phyloP scores from a whole-genome alignment of 1,284 basidiomycete genomes.

The Heterobasidion occidentale region DNA sequence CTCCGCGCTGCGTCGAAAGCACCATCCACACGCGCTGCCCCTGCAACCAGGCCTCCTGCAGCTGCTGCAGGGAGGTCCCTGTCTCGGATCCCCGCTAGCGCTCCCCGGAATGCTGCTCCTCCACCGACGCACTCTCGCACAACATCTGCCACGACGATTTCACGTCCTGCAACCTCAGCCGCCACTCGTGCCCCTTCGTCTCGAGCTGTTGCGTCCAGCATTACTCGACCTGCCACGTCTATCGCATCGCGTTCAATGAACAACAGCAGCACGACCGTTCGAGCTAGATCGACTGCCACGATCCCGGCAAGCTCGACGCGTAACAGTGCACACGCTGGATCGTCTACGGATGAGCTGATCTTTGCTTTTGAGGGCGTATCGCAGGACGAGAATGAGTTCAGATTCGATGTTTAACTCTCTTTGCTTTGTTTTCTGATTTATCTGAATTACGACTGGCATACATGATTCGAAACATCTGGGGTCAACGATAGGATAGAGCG shows the following conservation, averaged over 20 bases:
- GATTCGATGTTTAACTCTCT: constrained; percentile 6
- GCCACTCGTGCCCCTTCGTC: background rate
- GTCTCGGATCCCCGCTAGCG: background rate
- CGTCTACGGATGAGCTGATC: background rate
- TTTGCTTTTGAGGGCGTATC: constrained; percentile 7
- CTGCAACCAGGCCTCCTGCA: background rate
- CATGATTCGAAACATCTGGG: too few species aligned
- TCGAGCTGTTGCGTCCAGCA: background rate
- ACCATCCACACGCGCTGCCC: background rate
- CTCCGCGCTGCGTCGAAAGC: background rate
- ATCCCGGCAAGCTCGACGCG: background rate
- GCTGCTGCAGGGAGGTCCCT: background rate
- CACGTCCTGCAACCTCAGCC: constrained; percentile 3
- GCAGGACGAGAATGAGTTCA: constrained; percentile 7
- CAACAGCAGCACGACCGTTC: background rate
- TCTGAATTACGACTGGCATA: too few species aligned
- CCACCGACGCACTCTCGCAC: background rate
- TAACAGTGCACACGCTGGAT: background rate
- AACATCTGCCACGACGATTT: background rate
- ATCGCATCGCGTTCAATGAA: background rate
- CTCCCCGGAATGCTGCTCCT: background rate
- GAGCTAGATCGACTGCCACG: background rate
- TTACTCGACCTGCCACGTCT: background rate
- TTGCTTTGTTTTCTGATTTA: too few species aligned
- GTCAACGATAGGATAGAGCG: too few species aligned